A percentile compares a stretch with the other conserved stretches of the same genome.
Conservation (phyloP, 768 basidiomycete species). For the Gelatoporia subvermispora region DNA sequence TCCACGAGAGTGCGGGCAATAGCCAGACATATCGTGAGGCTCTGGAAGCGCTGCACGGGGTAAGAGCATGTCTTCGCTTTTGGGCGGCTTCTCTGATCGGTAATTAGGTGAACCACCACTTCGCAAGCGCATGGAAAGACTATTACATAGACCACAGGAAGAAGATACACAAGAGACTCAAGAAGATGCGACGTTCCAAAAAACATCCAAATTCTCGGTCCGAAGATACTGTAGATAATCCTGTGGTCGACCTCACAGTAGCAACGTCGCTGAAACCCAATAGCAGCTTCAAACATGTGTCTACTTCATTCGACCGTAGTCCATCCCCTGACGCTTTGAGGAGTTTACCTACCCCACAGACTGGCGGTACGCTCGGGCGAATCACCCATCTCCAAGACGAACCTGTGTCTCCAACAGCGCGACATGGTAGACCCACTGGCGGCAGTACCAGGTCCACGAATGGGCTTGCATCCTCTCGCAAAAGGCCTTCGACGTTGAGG, state of each 20-base stretch:
- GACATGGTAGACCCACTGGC: neutral
- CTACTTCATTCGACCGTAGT: neutral
- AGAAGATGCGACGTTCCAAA: no score
- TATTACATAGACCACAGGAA: slow-evolving; percentile 70
- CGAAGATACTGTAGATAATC: neutral
- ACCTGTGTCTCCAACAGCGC: neutral
- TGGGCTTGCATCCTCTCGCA: no score
- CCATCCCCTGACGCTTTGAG: neutral
- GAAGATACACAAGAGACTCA: slow-evolving; percentile 44
- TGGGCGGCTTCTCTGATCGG: neutral
- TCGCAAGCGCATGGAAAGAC: slow-evolving; percentile 72
- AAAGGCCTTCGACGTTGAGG: neutral
- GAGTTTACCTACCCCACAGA: neutral
- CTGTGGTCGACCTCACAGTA: neutral
- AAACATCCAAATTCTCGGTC: neutral
- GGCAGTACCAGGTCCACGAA: neutral
- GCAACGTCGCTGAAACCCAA: neutral
- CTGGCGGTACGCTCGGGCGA: neutral
- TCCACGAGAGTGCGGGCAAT: slow-evolving; percentile 30
- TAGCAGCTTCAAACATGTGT: neutral
- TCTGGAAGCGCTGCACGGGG: slow-evolving; percentile 64
- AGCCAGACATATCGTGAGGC: slow-evolving; percentile 56
- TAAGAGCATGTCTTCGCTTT: slow-evolving; percentile 28
- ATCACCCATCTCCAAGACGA: neutral
- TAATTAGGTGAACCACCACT: slow-evolving; percentile 39